Evolutionary conservation across 805 yeast species (phyloP), one percentile per base, ranked within the genome.

Genomic region (Yamadazyma phyllophila): DNA sequence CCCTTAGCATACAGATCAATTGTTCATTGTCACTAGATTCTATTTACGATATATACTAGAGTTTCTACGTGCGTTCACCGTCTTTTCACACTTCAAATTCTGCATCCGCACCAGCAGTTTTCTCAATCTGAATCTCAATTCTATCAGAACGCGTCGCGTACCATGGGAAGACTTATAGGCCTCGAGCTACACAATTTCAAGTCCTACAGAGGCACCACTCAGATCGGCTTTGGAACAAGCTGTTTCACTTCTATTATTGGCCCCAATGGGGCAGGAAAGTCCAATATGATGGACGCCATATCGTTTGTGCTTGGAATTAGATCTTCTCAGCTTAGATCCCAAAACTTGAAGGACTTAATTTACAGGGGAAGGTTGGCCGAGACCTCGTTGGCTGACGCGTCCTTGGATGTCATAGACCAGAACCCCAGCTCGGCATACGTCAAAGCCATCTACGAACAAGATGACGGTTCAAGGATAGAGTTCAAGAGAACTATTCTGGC

Each of bases 221-320:
- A 75, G 4, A 79, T 92, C 16, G 96, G 94, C 2, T 86, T 94
- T 64, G 97, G 97, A 0, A 75, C 83, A 10, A 79, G 91, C 0
- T 74, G 77, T 49, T 94, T 94, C 69, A 88, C 96, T 1, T 84
- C 96, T 37, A 88, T 94, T 50, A 87, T 94, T 47, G 99, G 99
- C 1, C 98, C 98, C n/a, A 94, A 94, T 73, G 99, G 99, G 29
- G 86, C 97, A 0, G 99, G 99, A 7, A 94, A 94, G 67, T 87
- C 96, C 35, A 94, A 94, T 60, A 86, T 94, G 82, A 91, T 94
- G 86, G 99, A 94, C 62, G 97, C 99, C 30, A 85, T 94, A 38
- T 85, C 97, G 15, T 94, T 94, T 63, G 98, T 92, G 7, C 74
- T 94, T 31, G 99, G 99, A 20, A 82, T 92, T 39, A 73, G 85